Conservation (phyloP, 2,329 filamentous ascomycete genomes). For the Cylindrodendrum hubeiense region DNA sequence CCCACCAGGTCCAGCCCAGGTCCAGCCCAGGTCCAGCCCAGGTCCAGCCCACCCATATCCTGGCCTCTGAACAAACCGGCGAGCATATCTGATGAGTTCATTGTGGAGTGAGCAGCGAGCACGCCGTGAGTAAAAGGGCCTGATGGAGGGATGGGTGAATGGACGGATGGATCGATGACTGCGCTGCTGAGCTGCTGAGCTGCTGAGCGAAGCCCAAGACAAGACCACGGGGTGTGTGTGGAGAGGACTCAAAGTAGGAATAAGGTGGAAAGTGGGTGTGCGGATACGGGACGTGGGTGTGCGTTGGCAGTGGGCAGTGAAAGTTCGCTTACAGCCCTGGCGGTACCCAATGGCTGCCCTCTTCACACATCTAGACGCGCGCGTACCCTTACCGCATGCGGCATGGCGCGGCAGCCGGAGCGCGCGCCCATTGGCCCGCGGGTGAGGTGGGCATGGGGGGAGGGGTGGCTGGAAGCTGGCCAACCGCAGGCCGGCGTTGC, state of each 20-base stretch:
- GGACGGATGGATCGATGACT: constrained; percentile 3
- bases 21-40: no score
- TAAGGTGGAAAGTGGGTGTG: constrained; percentile 28
- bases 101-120: constrained; percentile 1
- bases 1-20: no score
- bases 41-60: neutral
- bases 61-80: neutral
- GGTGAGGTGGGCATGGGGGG: constrained; percentile 17
- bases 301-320: constrained; percentile 44
- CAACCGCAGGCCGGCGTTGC: constrained; percentile 33
- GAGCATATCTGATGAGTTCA: neutral
- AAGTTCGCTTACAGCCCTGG: constrained; percentile 46
- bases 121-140: neutral
- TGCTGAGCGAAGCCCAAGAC: constrained; percentile 8
- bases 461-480: constrained; percentile 23
- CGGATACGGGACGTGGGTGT: constrained; percentile 31
- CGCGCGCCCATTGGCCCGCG: constrained; percentile 42
- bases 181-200: neutral
- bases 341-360: constrained; percentile 47
- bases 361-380: constrained; percentile 46
- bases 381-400: constrained; percentile 37
- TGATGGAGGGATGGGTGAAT: constrained; percentile 15
- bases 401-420: constrained; percentile 38
- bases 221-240: constrained; percentile 18
- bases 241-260: constrained; percentile 25